Conservation (phyloP, 192 early-diverging fungal genomes). For the Martensiomyces pterosporus region DNA sequence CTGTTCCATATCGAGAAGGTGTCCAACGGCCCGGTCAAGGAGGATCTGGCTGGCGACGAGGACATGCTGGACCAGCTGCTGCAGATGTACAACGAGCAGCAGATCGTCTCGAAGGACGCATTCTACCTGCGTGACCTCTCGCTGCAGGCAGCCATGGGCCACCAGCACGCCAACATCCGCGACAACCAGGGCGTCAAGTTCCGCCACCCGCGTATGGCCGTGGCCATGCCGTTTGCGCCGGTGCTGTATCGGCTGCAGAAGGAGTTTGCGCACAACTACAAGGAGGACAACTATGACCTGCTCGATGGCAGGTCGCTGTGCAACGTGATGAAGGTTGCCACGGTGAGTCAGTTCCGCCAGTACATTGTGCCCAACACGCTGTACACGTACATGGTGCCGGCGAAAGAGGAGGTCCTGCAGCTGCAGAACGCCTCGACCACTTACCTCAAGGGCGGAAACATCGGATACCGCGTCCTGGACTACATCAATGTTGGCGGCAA, state of each 20-base stretch:
- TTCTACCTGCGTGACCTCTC: conserved; percentile 73
- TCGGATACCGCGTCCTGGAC: conserved; percentile 66
- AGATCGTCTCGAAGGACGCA: conserved; percentile 66
- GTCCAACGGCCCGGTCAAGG: conserved; percentile 53
- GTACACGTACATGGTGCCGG: conserved; percentile 46
- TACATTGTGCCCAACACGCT: conserved; percentile 43
- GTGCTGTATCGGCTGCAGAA: conserved; percentile 34
- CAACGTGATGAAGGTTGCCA: conserved; percentile 38
- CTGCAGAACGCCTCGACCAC: conserved; percentile 33
- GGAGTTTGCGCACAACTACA: conserved; percentile 41
- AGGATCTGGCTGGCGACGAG: conserved; percentile 66
- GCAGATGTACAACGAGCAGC: conserved; percentile 69
- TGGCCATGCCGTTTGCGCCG: conserved; percentile 57
- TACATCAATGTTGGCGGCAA: conserved; percentile 64
- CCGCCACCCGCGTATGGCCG: conserved; percentile 62
- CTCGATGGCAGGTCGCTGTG: conserved; percentile 19
- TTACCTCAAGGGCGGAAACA: conserved; percentile 62
- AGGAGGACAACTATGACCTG: conserved; percentile 31
- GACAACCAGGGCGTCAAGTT: conserved; percentile 67
- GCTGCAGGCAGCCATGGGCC: conserved; percentile 65
- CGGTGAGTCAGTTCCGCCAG: conserved; percentile 43
- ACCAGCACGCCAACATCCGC: conserved; percentile 59
- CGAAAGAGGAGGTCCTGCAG: conserved; percentile 25
- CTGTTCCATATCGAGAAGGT: conserved; percentile 67
- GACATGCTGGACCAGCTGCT: conserved; percentile 67